Evolutionary conservation across 129 eudicot species (phyloP).

Genomic region (Pseudognaphalium luteoalbum): DNA sequence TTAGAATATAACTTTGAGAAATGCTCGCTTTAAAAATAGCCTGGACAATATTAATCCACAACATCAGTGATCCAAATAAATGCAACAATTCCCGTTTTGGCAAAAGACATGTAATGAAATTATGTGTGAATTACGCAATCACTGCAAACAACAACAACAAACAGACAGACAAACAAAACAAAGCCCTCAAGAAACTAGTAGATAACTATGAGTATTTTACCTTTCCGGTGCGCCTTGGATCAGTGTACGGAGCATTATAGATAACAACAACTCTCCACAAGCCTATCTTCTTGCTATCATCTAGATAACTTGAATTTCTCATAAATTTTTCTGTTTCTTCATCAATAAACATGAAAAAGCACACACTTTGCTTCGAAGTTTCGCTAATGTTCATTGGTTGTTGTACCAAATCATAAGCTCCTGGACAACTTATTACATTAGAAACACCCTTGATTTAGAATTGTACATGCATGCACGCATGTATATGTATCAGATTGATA

Average conservation of each 20-base stretch:
- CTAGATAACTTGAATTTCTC: conserved; percentile 51
- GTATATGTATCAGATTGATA: not conserved
- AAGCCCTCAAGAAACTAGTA: not conserved
- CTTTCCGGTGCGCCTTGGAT: conserved; percentile 84
- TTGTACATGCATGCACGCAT: not conserved
- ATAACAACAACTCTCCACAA: conserved; percentile 69
- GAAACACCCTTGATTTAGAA: conserved; percentile 20
- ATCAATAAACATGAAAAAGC: conserved; percentile 80
- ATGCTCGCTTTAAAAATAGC: no score
- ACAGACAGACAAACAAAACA: no score
- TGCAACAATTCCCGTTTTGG: no score
- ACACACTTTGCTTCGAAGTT: conserved; percentile 54
- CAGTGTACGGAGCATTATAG: conserved; percentile 68
- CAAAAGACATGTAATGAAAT: no score
- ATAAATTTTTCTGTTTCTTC: conserved; percentile 65
- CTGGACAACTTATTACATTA: conserved; percentile 34
- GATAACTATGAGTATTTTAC: conserved; percentile 26
- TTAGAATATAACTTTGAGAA: no score
- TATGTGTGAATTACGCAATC: no score
- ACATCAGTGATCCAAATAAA: no score
- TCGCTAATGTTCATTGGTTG: conserved; percentile 70
- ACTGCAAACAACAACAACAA: no score
- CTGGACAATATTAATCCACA: no score
- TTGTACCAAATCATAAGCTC: conserved; percentile 68
- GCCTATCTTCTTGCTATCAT: conserved; percentile 55